Conservation (phyloP, 176 grass and related monocot genomes). For the Alloteropsis semialata region DNA sequence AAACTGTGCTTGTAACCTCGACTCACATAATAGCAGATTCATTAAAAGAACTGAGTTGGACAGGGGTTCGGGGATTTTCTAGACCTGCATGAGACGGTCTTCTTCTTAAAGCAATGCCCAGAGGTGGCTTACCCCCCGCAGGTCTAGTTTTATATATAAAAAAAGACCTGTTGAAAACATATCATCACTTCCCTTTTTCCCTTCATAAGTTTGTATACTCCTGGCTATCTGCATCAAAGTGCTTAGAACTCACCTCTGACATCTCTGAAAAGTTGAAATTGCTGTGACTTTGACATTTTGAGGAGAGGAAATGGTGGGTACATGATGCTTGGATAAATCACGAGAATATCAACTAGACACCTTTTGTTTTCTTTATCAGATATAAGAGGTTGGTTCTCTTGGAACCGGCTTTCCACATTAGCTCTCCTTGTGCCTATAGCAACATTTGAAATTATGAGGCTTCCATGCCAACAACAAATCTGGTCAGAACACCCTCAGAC, state of each 20-base stretch:
- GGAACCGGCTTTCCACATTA: background rate
- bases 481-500: too few species aligned
- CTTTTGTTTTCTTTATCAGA: constrained; percentile 12
- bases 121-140: too few species aligned
- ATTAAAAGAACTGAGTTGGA: too few species aligned
- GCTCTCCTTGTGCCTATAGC: background rate
- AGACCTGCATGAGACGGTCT: too few species aligned
- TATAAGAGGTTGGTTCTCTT: background rate
- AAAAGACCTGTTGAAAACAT: background rate
- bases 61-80: too few species aligned
- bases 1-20: background rate
- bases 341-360: background rate
- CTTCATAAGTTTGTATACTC: background rate
- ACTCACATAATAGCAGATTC: background rate
- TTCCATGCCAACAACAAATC: background rate
- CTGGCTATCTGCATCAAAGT: background rate
- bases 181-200: background rate
- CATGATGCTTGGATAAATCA: background rate
- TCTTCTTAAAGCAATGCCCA: too few species aligned
- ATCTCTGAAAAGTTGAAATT: background rate
- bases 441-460: background rate
- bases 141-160: too few species aligned
- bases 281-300: background rate
- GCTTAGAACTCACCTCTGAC: background rate
- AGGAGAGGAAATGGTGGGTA: background rate